Percentiles rank a stretch among this genome's conserved stretches.
Conservation (phyloP, 805 yeast genomes). For the Brettanomyces anomalus region DNA sequence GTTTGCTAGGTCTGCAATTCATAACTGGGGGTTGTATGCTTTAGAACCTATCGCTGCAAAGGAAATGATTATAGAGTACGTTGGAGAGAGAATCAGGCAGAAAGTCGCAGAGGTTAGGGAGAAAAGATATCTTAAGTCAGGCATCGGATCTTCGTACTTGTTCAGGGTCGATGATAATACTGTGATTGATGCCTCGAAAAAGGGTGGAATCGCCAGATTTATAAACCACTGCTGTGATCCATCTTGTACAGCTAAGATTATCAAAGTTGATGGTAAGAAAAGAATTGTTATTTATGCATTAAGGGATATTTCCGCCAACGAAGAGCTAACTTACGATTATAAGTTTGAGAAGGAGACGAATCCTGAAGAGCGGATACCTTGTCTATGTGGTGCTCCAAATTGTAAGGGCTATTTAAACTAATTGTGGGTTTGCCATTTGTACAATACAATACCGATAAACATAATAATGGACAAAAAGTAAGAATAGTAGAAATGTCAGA, state of each 20-base stretch:
- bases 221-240: conserved; percentile 98
- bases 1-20: conserved; percentile 95
- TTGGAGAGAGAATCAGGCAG: conserved; percentile 89
- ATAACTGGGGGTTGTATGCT: conserved; percentile 97
- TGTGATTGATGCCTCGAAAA: conserved; percentile 94
- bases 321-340: conserved; percentile 92
- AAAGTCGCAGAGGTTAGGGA: conserved; percentile 93
- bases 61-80: conserved; percentile 97
- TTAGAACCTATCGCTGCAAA: conserved; percentile 90
- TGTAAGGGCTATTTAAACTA: conserved; percentile 88
- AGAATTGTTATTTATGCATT: conserved; percentile 92
- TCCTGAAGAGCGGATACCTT: conserved; percentile 78
- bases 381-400: conserved; percentile 91
- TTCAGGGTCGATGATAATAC: conserved; percentile 91
- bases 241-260: conserved; percentile 93
- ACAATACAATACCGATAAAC: not conserved
- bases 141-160: conserved; percentile 90
- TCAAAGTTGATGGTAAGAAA: conserved; percentile 87
- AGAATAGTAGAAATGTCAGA: conserved; percentile 2
- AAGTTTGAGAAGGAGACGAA: conserved; percentile 88
- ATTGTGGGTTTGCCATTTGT: not conserved
- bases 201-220: conserved; percentile 94
- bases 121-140: conserved; percentile 72
- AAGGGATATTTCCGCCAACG: conserved; percentile 79
- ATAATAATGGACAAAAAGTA: not conserved